phyloP scores from a whole-genome alignment of 768 basidiomycete species.

The Clitopilus hobsonii region DNA sequence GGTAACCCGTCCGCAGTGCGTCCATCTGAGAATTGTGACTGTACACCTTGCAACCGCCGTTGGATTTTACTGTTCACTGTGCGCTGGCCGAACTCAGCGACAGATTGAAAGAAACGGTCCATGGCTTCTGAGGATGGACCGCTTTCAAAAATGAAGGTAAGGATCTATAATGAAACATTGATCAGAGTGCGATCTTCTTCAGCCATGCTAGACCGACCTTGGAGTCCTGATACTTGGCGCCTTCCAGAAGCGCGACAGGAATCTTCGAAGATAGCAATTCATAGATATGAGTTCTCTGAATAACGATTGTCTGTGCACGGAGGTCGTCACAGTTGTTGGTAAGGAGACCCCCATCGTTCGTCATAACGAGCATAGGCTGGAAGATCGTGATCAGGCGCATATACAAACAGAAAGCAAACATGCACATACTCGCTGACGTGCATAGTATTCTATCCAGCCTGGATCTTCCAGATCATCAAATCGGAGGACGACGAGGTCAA shows the following conservation, averaged over 20 bases:
- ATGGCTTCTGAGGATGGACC: background rate
- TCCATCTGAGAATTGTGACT: too few species aligned
- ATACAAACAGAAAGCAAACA: background rate
- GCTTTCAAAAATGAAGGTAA: constrained; percentile 51
- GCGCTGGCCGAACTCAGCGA: background rate
- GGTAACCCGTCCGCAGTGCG: too few species aligned
- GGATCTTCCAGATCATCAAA: constrained; percentile 44
- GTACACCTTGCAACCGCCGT: too few species aligned
- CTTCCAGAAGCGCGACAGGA: constrained; percentile 46
- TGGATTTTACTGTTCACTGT: background rate
- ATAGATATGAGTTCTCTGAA: constrained; percentile 47
- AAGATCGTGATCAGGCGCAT: constrained; percentile 8
- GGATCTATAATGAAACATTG: constrained; percentile 32
- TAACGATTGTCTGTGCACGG: constrained; percentile 25
- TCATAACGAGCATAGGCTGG: constrained; percentile 71
- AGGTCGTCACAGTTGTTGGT: constrained; percentile 3
- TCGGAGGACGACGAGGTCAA: constrained; percentile 35
- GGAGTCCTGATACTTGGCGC: constrained; percentile 55
- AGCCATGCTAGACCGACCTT: constrained; percentile 36
- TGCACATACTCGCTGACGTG: constrained; percentile 31
- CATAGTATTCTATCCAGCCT: constrained; percentile 42
- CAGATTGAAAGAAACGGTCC: background rate
- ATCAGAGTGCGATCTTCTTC: background rate
- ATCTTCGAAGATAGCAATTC: constrained; percentile 44
- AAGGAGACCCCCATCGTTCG: constrained; percentile 44